Evolutionary conservation across 441 rosid genomes (phyloP).

Genomic region (Bruguiera hainesii): DNA sequence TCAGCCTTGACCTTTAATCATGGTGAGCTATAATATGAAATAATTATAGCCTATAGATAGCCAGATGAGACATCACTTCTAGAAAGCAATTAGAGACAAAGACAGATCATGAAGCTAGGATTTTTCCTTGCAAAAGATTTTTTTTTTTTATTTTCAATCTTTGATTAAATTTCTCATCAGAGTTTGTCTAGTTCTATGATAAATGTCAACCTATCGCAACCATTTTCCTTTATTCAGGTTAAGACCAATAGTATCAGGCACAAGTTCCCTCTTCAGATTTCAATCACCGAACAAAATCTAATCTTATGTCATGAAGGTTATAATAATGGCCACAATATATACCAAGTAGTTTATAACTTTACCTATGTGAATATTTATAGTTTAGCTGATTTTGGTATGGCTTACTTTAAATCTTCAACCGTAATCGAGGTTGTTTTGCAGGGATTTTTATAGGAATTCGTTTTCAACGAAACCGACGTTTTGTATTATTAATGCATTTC

Average conservation of each 20-base stretch:
- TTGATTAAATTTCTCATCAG: neutral
- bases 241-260: no score
- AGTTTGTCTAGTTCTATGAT: no score
- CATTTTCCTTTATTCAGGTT: no score
- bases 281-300: neutral
- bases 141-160: neutral
- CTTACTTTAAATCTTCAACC: constrained; percentile 6
- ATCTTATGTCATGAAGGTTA: neutral
- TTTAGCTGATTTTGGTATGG: neutral
- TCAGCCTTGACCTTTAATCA: neutral
- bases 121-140: neutral
- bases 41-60: neutral
- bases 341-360: neutral
- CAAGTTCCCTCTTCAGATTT: neutral
- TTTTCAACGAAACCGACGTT: constrained; percentile 32
- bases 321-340: no score
- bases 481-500: neutral
- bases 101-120: constrained; percentile 7
- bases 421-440: constrained; percentile 24
- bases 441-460: constrained; percentile 15
- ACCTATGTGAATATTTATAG: no score
- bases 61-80: constrained; percentile 4
- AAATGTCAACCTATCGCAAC: no score
- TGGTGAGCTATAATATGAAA: neutral
- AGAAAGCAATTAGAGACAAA: constrained; percentile 10